phyloP scores from a whole-genome alignment of 148 eudicot genomes.

The Limonium bicolor region DNA sequence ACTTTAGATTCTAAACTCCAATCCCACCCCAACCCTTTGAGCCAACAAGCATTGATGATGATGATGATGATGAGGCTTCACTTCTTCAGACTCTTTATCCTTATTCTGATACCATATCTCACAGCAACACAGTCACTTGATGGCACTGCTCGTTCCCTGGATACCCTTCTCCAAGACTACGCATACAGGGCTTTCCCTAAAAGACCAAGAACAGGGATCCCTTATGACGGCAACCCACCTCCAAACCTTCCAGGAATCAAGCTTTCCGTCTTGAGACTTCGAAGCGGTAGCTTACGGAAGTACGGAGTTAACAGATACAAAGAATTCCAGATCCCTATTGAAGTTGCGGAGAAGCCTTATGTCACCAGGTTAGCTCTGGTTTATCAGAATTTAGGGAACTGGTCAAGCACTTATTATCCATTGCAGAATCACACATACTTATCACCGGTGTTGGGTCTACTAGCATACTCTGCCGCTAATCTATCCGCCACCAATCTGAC shows the following conservation, averaged over 20 bases:
- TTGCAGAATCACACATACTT: conserved; percentile 36
- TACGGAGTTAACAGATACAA: conserved; percentile 40
- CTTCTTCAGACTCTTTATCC: no score
- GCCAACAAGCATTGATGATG: no score
- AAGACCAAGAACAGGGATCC: conserved; percentile 52
- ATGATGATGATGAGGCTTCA: no score
- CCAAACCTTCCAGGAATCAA: conserved; percentile 60
- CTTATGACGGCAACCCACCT: conserved; percentile 39
- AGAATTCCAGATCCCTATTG: conserved; percentile 50
- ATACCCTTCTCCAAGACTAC: conserved; percentile 69
- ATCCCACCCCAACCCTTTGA: no score
- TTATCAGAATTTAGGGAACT: conserved; percentile 75
- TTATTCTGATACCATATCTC: conserved; percentile 20
- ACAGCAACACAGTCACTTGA: conserved; percentile 15
- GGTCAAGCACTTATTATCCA: conserved; percentile 48
- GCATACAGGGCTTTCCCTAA: conserved; percentile 45
- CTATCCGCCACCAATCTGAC: conserved; percentile 44
- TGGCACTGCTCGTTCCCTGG: conserved; percentile 32
- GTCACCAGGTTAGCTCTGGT: conserved; percentile 69
- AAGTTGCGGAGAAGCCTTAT: conserved; percentile 40
- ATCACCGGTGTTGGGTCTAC: conserved; percentile 73
- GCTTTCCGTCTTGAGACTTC: conserved; percentile 63
- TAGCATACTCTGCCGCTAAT: conserved; percentile 59
- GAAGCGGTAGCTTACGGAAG: conserved; percentile 57
- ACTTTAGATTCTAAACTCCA: no score